Base-by-base conservation (phyloP, 805 yeast genomes). In the Danielia oregonensis region DNA sequence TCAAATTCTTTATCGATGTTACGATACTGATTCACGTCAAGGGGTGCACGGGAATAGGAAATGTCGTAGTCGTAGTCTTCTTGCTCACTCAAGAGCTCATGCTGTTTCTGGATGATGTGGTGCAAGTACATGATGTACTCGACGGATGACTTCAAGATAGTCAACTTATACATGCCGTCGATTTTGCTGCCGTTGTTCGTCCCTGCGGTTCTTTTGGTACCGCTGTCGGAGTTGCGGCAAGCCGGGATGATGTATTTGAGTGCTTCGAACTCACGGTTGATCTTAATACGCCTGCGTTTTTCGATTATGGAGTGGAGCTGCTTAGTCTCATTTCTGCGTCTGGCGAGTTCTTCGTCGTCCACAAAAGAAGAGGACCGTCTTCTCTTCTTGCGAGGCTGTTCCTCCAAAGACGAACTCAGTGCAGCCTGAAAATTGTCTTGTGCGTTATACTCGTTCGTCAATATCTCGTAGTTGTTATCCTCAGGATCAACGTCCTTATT, bases 181-280 rank as follows among this genome's bases (percentile, higher is more conserved):
- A 67, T 65, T 36, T 66, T 67, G 42, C 51, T 57, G 5, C 65
- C 64, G 35, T 58, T 62, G 32, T 46, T 51, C 16, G 46, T 31
- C 13, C 44, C 40, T 11, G 45, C 35, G 3, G 25, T 17, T 4
- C 36, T 29, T 27, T 36, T 42, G 24, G 32, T 8, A 8, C 37
- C 41, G 15, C 18, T 36, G 10, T 60, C 61, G 19, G 73, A 68
- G 21, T 70, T 65, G 32, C 88, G 65, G 54, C 94, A 85, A 9
- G 91, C 88, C 1, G 95, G 95, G 12, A 86, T 79, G 33, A 86
- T 58, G 49, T 72, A 78, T 53, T 85, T 82, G 44, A 86, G 69
- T 1, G 89, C 86, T 53, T 84, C 93, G 52, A 84, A 86, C 57
- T 86, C 93, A 35, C 88, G 65, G 56, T 86, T 86, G 68, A 86